These are phyloP conservation scores for Phylloporus sp. DNA, from an alignment of 768 basidiomycete species.

Conservation along the genomic window DNA sequence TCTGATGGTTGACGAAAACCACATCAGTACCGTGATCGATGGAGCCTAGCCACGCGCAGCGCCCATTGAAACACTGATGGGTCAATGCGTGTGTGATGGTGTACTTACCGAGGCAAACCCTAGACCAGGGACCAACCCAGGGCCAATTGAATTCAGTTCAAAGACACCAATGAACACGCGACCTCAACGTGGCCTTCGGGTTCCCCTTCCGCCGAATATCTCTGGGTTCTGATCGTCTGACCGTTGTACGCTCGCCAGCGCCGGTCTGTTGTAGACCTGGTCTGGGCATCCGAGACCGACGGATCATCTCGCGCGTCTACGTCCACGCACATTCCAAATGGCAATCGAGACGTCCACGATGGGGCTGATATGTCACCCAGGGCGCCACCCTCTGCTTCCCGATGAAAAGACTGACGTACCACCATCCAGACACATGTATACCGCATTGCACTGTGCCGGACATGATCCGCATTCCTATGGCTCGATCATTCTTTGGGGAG, in stretches of 20 bases:
- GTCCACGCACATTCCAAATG: too few species aligned
- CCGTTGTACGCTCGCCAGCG: too few species aligned
- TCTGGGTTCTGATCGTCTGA: not conserved
- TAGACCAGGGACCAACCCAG: not conserved
- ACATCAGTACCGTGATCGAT: too few species aligned
- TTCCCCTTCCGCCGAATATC: not conserved
- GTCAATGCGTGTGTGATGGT: not conserved
- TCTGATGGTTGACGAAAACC: too few species aligned
- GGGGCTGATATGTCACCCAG: not conserved
- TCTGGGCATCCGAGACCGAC: not conserved
- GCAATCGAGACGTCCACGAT: too few species aligned
- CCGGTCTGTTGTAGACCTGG: not conserved
- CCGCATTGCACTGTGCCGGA: not conserved
- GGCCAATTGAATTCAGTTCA: not conserved
- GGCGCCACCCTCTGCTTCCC: not conserved
- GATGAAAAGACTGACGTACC: not conserved
- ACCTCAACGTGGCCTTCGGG: not conserved
- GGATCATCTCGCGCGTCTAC: not conserved
- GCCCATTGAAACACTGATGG: not conserved
- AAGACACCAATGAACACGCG: not conserved
- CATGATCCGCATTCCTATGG: not conserved
- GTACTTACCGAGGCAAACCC: not conserved
- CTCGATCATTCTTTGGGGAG: not conserved
- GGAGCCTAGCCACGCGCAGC: too few species aligned
- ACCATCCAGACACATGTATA: not conserved